Evolutionary conservation across 192 early-diverging fungal genomes (phyloP).

Genomic region (Podila horticola): DNA sequence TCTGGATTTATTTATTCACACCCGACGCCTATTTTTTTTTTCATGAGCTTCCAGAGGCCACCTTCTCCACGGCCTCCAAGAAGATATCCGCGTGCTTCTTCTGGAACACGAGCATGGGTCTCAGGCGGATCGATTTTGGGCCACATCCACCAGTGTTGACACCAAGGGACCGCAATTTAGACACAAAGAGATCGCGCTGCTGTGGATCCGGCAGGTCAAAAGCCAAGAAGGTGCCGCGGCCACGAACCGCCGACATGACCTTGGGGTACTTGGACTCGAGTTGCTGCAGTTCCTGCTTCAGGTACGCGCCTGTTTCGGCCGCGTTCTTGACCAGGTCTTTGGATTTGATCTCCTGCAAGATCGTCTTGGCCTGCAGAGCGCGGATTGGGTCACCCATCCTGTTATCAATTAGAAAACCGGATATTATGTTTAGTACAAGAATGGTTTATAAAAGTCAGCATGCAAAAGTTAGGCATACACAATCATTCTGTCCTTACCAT

Average conservation of each 20-base stretch:
- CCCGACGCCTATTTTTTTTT: too few species aligned
- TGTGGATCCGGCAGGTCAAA: slow-evolving; percentile 68
- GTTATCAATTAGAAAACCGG: background rate
- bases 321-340: slow-evolving; percentile 64
- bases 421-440: background rate
- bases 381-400: slow-evolving; percentile 78
- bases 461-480: background rate
- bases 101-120: slow-evolving; percentile 80
- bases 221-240: slow-evolving; percentile 74
- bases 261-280: slow-evolving; percentile 61
- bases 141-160: slow-evolving; percentile 80
- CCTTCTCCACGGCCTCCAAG: slow-evolving; percentile 67
- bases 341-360: slow-evolving; percentile 68
- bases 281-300: slow-evolving; percentile 60
- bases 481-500: slow-evolving; percentile 43
- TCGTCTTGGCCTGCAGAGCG: slow-evolving; percentile 67
- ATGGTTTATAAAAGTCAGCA: background rate
- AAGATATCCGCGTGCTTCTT: slow-evolving; percentile 75
- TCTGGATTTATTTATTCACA: too few species aligned
- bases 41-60: background rate
- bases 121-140: slow-evolving; percentile 64
- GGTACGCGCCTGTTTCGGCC: slow-evolving; percentile 60
- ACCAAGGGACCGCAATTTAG: slow-evolving; percentile 65
- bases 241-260: slow-evolving; percentile 65
- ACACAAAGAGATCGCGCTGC: slow-evolving; percentile 63